A percentile compares a stretch with the other conserved stretches of the same genome.
phyloP scores from a whole-genome alignment of 1,284 basidiomycete species.

The Tilletia setariae region DNA sequence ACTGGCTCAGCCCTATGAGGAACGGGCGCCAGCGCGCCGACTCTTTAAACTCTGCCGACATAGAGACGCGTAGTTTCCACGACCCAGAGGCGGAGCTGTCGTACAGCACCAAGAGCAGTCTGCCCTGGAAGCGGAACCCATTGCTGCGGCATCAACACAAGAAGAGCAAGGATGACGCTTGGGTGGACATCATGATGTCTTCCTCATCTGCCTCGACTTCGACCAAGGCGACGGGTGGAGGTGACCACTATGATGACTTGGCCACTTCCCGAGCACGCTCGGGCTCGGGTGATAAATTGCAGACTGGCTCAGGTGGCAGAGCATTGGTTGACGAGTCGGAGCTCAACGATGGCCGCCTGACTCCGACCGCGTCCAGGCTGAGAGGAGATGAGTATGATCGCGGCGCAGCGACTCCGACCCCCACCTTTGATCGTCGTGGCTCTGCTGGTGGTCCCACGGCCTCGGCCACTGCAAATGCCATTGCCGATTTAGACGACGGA shows the following conservation, averaged over 20 bases:
- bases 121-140: background rate
- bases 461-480: background rate
- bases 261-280: too few species aligned
- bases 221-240: background rate
- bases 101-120: background rate
- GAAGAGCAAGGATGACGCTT: constrained; percentile 30
- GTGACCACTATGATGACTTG: too few species aligned
- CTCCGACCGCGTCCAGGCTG: background rate
- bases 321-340: too few species aligned
- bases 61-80: constrained; percentile 36
- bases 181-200: constrained; percentile 40
- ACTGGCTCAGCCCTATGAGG: too few species aligned
- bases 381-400: background rate
- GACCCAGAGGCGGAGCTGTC: constrained; percentile 23
- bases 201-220: constrained; percentile 6
- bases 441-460: background rate
- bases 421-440: background rate
- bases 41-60: constrained; percentile 39
- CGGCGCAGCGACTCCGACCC: background rate
- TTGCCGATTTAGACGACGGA: background rate
- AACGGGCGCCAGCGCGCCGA: constrained; percentile 18
- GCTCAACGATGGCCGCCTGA: background rate
- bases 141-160: constrained; percentile 18
- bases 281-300: too few species aligned
- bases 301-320: too few species aligned